Evolutionary conservation across 1,139 yeast species (phyloP), one percentile per base, ranked within the genome.

Genomic region (Kodamaea sp.): DNA sequence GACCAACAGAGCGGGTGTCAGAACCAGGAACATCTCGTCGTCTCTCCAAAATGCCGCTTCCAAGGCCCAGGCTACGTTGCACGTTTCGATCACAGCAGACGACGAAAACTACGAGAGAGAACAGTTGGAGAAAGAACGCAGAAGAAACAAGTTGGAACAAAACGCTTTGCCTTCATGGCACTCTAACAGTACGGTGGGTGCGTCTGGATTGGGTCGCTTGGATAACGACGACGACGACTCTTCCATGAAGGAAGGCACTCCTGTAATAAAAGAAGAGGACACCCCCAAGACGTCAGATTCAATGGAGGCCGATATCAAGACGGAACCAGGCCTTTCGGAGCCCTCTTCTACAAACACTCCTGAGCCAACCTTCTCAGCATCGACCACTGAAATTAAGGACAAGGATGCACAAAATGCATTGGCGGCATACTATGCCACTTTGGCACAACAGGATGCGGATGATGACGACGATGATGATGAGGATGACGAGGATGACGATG

Each of bases 141-240:
- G 70, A 78, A 81, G 73, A 44, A 74, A 69, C 46, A 86, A 83
- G 57, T 76, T 90, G 56, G 85, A 86, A 55, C 96, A 90, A 59
- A 92, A 94, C 57, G 97, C 96, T 2, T 71, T 92, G 48, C 98
- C 99, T 8, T 82, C 95, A 15, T 92, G 99, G 99, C 96, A 92
- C 57, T 77, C 84, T 46, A 83, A 83, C 47, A 81, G 94, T 51
- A 89, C 98, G 1, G 94, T 92, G 44, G 96, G 95, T 27, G 61
- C 59, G 40, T 41, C 48, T 15, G 43, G 70, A 2, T 57, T 76
- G 44, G 86, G 83, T 31, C 73, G 69, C 46, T 49, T 77, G 44
- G 80, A 75, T 41, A 70, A 63, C 18, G 78, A 68, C 21, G 71
- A 62, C 21, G 47, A 46, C 11, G 48, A 37, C n/a, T 25, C 35